Evolutionary conservation across 345 rosid species (phyloP), one percentile per base, ranked within the genome.

Genomic region (Garcia nutans): DNA sequence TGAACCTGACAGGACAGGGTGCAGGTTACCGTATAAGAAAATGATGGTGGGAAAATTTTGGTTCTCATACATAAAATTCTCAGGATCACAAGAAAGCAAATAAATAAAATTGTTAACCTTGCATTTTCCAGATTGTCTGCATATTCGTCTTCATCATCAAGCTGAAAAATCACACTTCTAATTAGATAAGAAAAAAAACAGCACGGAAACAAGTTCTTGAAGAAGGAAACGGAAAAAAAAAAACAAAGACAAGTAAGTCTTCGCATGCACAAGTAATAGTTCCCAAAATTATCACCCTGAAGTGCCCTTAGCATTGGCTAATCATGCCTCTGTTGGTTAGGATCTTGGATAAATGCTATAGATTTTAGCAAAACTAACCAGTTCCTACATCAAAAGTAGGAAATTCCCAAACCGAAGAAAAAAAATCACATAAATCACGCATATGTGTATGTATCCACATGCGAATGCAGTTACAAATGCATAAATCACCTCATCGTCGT

Each of bases 41-140:
- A 67, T 22, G 71, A 17, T 68, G 17, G 54, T 23, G 37, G 37
- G 37, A 33, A 37, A 37, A 5, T 37, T 33, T 37, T 37, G 41
- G 41, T 37, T 37, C 6, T 37, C 41, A 37, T 37, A 37, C 41
- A 5, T 37, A 6, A 37, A 37, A 6, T 13, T 42, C 75, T 24
- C 19, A 58, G 17, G 6, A 42, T 42, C 74, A 49, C 19, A 76
- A 26, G 0, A 66, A 49, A 19, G 47, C 68, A 2, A 50, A 59
- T 73, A 64, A 59, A 78, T 24, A 59, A 19, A 81, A 12, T 63
- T 23, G 66, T 66, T 54, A 91, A 91, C 97, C 90, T 85, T 19
- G 87, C 87, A 58, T 64, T 83, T 59, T 71, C 84, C 75, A 86
- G 65, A 65, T 82, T 71, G 33, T 77, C 85, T 10, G 60, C 73